phyloP scores from a whole-genome alignment of 169 alveolate genomes.

The Miamiensis avidus region DNA sequence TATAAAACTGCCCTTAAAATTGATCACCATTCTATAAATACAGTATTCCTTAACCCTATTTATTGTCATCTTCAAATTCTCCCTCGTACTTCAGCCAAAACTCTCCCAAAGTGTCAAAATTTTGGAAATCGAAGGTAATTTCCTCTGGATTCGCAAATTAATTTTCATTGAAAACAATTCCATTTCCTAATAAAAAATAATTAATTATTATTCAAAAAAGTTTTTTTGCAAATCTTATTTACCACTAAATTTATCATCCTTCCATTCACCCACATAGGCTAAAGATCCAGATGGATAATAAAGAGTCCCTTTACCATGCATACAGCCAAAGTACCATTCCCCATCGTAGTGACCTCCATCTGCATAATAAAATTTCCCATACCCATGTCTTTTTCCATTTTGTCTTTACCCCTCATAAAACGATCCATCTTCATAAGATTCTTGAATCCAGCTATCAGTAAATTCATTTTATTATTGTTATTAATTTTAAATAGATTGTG shows the following conservation, averaged over 20 bases:
- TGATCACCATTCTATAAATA: slow-evolving; percentile 31
- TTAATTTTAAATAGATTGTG: too few species aligned
- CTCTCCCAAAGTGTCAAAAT: slow-evolving; percentile 21
- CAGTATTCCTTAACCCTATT: slow-evolving; percentile 26
- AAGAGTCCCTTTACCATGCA: slow-evolving; percentile 42
- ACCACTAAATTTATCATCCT: slow-evolving; percentile 32
- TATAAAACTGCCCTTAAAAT: slow-evolving; percentile 14
- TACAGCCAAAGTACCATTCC: slow-evolving; percentile 18
- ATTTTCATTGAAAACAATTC: background rate
- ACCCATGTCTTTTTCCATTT: slow-evolving; percentile 32
- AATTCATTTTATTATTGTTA: too few species aligned
- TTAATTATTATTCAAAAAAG: background rate
- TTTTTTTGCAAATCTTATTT: slow-evolving; percentile 20
- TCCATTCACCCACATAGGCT: slow-evolving; percentile 46
- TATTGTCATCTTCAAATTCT: slow-evolving; percentile 29
- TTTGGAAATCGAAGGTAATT: slow-evolving; percentile 16
- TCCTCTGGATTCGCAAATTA: slow-evolving; percentile 23
- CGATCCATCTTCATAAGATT: slow-evolving; percentile 40
- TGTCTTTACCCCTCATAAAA: slow-evolving; percentile 39
- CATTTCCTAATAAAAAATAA: slow-evolving; percentile 20
- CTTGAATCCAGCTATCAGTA: too few species aligned
- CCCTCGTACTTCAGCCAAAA: slow-evolving; percentile 32
- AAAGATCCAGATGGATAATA: slow-evolving; percentile 12
- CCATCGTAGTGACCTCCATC: slow-evolving; percentile 53
- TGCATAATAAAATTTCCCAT: slow-evolving; percentile 32